phyloP scores from a whole-genome alignment of 2,329 filamentous ascomycete species.

The Pseudocercospora eumusae region DNA sequence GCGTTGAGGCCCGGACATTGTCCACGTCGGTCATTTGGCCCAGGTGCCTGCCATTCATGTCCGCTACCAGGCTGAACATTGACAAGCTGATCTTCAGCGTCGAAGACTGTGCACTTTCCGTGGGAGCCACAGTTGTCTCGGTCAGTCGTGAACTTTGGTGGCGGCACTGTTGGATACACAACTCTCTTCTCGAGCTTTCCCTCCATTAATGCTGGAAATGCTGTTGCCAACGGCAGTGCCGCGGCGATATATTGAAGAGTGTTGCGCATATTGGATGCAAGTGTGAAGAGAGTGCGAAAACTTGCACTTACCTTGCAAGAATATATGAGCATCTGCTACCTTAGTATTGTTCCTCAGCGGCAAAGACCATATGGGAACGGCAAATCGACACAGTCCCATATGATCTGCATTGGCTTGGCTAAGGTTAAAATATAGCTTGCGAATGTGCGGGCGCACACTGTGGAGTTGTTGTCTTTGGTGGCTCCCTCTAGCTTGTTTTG shows the following conservation, averaged over 20 bases:
- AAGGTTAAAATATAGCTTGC: conserved; percentile 6
- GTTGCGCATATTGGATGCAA: conserved; percentile 12
- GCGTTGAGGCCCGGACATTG: conserved; percentile 33
- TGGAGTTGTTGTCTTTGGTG: background rate
- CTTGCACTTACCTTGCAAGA: background rate
- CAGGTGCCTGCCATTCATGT: conserved; percentile 37
- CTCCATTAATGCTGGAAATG: conserved; percentile 25
- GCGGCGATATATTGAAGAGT: conserved; percentile 16
- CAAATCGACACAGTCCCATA: background rate
- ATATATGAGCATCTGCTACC: conserved; percentile 1
- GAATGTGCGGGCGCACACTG: conserved; percentile 6
- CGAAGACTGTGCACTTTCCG: conserved; percentile 31
- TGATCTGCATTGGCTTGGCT: conserved; percentile 1
- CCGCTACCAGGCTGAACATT: conserved; percentile 30
- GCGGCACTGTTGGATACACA: conserved; percentile 21
- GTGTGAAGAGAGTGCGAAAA: background rate
- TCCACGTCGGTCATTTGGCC: conserved; percentile 12
- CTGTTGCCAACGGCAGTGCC: conserved; percentile 25
- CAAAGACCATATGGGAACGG: conserved; percentile 7
- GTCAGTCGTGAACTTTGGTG: conserved; percentile 22
- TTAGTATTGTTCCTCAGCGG: background rate
- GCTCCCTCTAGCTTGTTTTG: background rate
- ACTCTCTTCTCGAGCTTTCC: conserved; percentile 16
- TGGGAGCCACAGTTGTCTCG: conserved; percentile 27
- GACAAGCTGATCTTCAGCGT: conserved; percentile 36